Percentiles rank a stretch among this genome's conserved stretches.
These are phyloP conservation scores for Neonectria punicea DNA, from an alignment of 2,329 filamentous ascomycete species.

Conservation along the genomic window DNA sequence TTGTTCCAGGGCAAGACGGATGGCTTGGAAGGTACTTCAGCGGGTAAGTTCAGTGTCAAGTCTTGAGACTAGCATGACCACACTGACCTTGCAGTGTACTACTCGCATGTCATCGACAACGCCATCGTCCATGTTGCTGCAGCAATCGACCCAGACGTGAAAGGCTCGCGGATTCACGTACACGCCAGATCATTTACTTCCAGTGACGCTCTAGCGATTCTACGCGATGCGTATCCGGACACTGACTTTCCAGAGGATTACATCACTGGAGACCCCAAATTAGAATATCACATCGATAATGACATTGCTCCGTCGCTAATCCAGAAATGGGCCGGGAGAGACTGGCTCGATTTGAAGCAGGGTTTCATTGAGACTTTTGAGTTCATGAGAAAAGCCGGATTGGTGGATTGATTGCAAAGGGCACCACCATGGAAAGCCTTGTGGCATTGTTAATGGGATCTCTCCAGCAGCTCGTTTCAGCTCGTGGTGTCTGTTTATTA, in stretches of 20 bases:
- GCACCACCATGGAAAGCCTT: too few relatives aligned
- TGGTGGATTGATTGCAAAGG: neutral
- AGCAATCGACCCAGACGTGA: neutral
- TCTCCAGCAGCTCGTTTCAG: too few relatives aligned
- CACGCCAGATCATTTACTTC: neutral
- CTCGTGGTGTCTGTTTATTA: too few relatives aligned
- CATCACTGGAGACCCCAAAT: neutral
- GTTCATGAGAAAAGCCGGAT: neutral
- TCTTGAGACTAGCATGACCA: neutral
- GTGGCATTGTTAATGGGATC: too few relatives aligned
- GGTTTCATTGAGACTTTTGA: conserved; percentile 3
- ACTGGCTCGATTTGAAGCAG: conserved; percentile 3
- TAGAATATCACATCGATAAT: conserved; percentile 7
- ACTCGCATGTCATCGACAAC: neutral
- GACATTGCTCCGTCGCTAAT: conserved; percentile 7
- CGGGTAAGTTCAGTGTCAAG: neutral
- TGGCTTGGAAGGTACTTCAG: neutral
- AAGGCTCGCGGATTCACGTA: conserved; percentile 2
- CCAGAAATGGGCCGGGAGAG: conserved; percentile 14
- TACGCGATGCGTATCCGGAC: conserved; percentile 7
- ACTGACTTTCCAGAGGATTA: conserved; percentile 1
- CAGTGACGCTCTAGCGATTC: neutral
- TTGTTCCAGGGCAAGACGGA: neutral
- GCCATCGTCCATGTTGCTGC: neutral
- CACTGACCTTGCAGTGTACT: neutral